Base-by-base conservation (phyloP, 192 early-diverging fungal genomes). In the Pilobolus umbonatus region DNA sequence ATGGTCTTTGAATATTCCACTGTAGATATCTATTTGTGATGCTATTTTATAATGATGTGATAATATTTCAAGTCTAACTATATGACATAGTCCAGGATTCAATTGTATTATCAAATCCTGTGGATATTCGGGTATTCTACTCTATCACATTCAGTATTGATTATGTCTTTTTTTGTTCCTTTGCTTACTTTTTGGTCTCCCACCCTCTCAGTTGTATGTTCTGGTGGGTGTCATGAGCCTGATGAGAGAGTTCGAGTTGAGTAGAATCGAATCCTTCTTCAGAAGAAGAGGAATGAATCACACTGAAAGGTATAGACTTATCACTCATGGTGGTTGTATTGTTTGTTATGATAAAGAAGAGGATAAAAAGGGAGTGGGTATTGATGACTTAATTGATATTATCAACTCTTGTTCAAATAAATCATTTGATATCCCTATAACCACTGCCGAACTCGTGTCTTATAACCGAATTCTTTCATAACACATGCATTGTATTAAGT, bases 11-110 rank as follows among this genome's bases (percentile, higher is more conserved):
- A 35, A 39, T 0, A 64, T 26, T 17, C 87, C 87, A 55, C 88
- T 69, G 61, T 75, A 88, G 44, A 91, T 73, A 44, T 89, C 88
- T 6, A 92, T 63, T 58, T 77, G 81, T 15, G 81, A 78, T 0
- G 89, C 72, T 40, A 90, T 89, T 61, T 86, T 92, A 76, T 81
- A 89, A 52, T 92, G 88, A 63, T 92, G 89, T 14, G 80, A 80
- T 11, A 92, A 60, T 19, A 90, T 62, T 49, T 92, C 80, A 52
- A 92, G 69, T 62, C 87, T 86, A 19, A 68, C 58, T 26, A 92
- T 70, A 38, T 79, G 72, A 36, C 79, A 81, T 28, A 61, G 42
- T 4, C 85, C 85, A 28, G 72, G 61, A 5, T 60, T 60, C 25
- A 89, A 67, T 36, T 71, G 73, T 35, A 91, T 48, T 31, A 87